Evolutionary conservation across 768 basidiomycete genomes (phyloP), one percentile per base, ranked within the genome.

Genomic region (Boletellus ananas): DNA sequence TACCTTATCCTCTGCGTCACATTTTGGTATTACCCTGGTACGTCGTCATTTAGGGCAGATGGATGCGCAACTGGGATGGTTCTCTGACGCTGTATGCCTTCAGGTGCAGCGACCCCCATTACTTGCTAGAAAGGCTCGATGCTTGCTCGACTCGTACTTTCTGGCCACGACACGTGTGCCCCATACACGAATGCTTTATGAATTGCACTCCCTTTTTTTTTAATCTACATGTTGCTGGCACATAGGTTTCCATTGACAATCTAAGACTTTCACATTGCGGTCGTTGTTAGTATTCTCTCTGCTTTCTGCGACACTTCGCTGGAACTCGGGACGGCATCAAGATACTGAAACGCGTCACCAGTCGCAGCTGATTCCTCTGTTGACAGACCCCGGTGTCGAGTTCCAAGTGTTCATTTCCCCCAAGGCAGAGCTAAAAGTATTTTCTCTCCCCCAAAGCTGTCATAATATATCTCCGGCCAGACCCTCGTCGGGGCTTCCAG

Each of bases 1-100:
- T 83, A 81, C 62, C 60, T 80, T 38, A 80, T 84, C 51, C 72
- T 83, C 50, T 77, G 74, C 21, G 75, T 80, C 33, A 69, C 71
- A 6, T 79, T 79, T 60, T 79, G 78, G 78, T 79, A 70, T 56
- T 79, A 79, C 49, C 77, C 76, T 4, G 74, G 74, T 73, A 54
- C 14, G 71, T 61, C 2, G 8, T 21, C 6, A 4, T 41, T 36
- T 8, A 10, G 34, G 13, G 29, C 7, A 11, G 20, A 17, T 21
- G 23, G 12, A 36, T 21, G 20, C 12, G 20, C n/a, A 21, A 23
- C 31, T 20, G 10, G 18, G 6, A 36, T 33, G 18, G 3, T 20
- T 29, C 44, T 33, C 51, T 61, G 48, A 59, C 46, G 10, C 25
- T 27, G 8, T 17, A 4, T 33, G 11, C 12, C n/a, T 58, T 42